A percentile compares a stretch with the other conserved stretches of the same genome.
These are phyloP conservation scores for Candida ascalaphidarum DNA, from an alignment of 805 yeast species.

Conservation along the genomic window DNA sequence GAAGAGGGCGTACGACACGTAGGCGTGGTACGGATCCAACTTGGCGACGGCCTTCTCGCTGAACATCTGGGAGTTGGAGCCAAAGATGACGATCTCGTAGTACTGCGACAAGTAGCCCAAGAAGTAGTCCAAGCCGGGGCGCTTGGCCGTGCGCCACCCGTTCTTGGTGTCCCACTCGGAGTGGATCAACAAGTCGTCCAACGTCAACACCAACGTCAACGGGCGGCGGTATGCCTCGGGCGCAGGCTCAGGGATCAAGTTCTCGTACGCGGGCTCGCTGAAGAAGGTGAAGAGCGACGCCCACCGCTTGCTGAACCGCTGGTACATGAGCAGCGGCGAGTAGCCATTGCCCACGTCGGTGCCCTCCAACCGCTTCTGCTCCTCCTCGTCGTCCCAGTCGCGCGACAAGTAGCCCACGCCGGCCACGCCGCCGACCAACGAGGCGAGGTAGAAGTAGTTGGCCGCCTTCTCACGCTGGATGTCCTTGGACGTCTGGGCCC, in stretches of 20 bases:
- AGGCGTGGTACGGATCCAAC: slow-evolving; percentile 89
- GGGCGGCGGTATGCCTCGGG: slow-evolving; percentile 90
- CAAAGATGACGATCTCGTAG: slow-evolving; percentile 90
- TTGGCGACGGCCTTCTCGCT: slow-evolving; percentile 79
- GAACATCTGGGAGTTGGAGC: slow-evolving; percentile 77
- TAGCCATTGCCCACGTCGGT: slow-evolving; percentile 59
- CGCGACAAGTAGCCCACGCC: slow-evolving; percentile 65
- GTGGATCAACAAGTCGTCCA: slow-evolving; percentile 87
- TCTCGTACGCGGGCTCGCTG: slow-evolving; percentile 90
- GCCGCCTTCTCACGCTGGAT: slow-evolving; percentile 78
- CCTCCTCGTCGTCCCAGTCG: slow-evolving; percentile 78
- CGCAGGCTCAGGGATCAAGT: slow-evolving; percentile 89
- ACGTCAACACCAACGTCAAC: slow-evolving; percentile 75
- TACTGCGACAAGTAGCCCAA: slow-evolving; percentile 90
- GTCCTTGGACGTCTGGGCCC: slow-evolving; percentile 58
- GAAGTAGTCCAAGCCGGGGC: slow-evolving; percentile 97
- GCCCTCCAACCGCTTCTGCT: slow-evolving; percentile 41
- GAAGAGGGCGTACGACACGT: slow-evolving; percentile 76
- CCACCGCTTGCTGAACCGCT: slow-evolving; percentile 64
- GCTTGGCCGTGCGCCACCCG: slow-evolving; percentile 98
- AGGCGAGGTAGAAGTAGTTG: slow-evolving; percentile 57
- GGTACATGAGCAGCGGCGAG: slow-evolving; percentile 54
- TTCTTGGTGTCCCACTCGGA: slow-evolving; percentile 84
- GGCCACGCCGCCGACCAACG: slow-evolving; percentile 44
- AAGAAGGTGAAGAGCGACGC: slow-evolving; percentile 72